Conservation (phyloP, 148 eudicot species). For the Vaccinium macrocarpon region DNA sequence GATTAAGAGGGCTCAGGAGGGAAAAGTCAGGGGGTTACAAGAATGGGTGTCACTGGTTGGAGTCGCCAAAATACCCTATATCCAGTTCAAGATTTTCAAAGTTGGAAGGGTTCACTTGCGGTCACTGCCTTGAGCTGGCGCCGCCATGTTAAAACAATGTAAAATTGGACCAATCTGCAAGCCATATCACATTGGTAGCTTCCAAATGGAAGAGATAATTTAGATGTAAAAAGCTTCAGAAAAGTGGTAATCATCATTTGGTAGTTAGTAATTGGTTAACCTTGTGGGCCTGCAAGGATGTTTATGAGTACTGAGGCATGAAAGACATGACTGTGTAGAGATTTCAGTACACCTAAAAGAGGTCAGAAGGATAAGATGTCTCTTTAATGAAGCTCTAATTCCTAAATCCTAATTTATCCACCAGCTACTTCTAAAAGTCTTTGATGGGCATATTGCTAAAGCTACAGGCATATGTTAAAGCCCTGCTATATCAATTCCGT, state of each 20-base stretch:
- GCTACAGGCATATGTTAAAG: background rate
- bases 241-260: slow-evolving; percentile 1
- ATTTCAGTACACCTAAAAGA: background rate
- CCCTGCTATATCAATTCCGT: background rate
- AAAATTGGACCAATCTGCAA: background rate
- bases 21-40: background rate
- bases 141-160: background rate
- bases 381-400: background rate
- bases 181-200: background rate
- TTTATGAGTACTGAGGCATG: background rate
- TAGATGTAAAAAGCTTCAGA: background rate
- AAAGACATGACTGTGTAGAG: background rate
- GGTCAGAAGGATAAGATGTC: background rate
- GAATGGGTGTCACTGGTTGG: background rate
- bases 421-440: background rate
- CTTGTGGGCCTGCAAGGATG: background rate
- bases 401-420: background rate
- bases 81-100: background rate
- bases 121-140: background rate
- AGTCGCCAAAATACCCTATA: background rate
- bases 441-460: background rate
- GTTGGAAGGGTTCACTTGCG: background rate
- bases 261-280: background rate
- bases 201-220: background rate
- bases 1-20: background rate